phyloP scores from a whole-genome alignment of 371 early-diverging fungal species.

The Sporodiniella umbellata region DNA sequence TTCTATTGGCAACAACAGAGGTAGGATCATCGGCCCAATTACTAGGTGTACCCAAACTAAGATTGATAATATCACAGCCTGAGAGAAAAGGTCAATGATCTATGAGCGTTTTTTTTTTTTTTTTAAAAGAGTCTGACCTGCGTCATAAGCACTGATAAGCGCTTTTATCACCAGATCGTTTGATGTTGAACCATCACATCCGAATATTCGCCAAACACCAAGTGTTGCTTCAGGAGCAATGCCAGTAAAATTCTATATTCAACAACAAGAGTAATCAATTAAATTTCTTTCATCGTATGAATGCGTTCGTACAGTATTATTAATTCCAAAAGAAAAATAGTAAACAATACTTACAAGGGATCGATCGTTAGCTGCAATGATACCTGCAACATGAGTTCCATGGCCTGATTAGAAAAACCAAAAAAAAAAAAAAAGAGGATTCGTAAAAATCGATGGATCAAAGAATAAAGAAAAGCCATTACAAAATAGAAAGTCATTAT shows the following conservation, averaged over 20 bases:
- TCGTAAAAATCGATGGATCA: too few species aligned
- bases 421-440: too few species aligned
- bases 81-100: background rate
- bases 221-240: conserved; percentile 65
- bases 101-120: too few species aligned
- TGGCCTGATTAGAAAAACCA: conserved; percentile 22
- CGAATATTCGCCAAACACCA: conserved; percentile 67
- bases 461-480: too few species aligned
- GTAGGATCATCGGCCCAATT: conserved; percentile 57
- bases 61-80: conserved; percentile 63
- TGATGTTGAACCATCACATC: conserved; percentile 60
- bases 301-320: too few species aligned
- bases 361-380: conserved; percentile 54
- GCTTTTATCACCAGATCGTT: conserved; percentile 69
- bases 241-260: conserved; percentile 53
- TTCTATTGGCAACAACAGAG: conserved; percentile 47
- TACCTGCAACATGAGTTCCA: conserved; percentile 68
- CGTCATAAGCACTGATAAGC: conserved; percentile 60
- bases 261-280: too few species aligned
- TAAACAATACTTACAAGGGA: conserved; percentile 25
- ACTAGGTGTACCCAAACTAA: conserved; percentile 69
- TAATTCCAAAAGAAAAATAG: too few species aligned
- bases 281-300: too few species aligned
- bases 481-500: background rate
- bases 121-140: too few species aligned